Evolutionary conservation across 1,139 yeast genomes (phyloP), one percentile per base, ranked within the genome.

Genomic region (Tardiomyces depauwii): DNA sequence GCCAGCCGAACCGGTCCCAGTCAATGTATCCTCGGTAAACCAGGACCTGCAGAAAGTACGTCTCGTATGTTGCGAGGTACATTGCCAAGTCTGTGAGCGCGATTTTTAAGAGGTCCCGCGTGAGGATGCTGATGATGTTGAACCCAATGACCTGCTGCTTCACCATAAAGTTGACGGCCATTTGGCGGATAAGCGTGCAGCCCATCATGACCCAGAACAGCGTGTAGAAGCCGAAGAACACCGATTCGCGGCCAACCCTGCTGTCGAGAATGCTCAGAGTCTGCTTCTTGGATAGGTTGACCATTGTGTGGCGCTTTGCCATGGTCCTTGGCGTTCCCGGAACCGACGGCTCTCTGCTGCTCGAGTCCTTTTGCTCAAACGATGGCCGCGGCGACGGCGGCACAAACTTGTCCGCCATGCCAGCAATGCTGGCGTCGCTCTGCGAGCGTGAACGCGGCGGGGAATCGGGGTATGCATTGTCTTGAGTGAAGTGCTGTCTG

Each of bases 11-110:
- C 1, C 58, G 55, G 13, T 65, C 60, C 96, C 96, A 88, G 10
- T 59, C 55, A 18, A 85, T 56, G 27, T 55, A 56, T 1, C 68
- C 66, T 2, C 58, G 47, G 49, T 68, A 69, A 49, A 82, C 70
- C 2, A 70, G 62, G 44, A 61, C 51, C 54, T 87, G 96, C 41
- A 85, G 56, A 2, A 70, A 57, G 40, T 72, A 78, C 1, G 80
- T 72, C 39, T 76, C 63, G 57, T 80, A 87, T 33, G 77, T 74
- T 16, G 77, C 58, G 28, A 80, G 54, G 58, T 86, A 87, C 91
- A 87, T 82, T 41, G 62, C 62, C 40, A 79, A 62, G 60, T 87
- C 96, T 1, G 85, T 78, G 19, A 81, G 52, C 0, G 78, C 95
- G 27, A 87, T 80, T 53, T 74, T 73, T 49, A 75, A 52, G 18